These are phyloP conservation scores for Rubia tinctorum DNA, from an alignment of 305 asterid species.

Conservation along the genomic window DNA sequence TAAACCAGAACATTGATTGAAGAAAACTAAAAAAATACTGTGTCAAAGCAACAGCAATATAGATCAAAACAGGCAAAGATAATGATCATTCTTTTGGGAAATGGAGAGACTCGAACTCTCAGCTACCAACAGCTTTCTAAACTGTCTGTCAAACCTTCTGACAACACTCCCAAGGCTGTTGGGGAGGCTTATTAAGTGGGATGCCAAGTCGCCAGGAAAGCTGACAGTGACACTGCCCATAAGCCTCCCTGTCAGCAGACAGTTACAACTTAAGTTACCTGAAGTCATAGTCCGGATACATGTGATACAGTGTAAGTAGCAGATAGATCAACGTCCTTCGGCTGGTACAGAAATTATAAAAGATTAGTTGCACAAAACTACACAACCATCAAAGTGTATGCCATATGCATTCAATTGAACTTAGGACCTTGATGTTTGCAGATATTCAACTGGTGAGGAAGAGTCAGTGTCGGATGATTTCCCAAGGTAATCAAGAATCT, in stretches of 20 bases:
- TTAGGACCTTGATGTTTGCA: constrained; percentile 73
- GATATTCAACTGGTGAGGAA: constrained; percentile 80
- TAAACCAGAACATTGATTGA: constrained; percentile 52
- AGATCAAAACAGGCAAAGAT: constrained; percentile 21
- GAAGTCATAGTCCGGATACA: constrained; percentile 96
- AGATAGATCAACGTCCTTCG: constrained; percentile 91
- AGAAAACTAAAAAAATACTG: constrained; percentile 23
- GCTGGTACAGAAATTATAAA: constrained; percentile 39
- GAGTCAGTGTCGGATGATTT: constrained; percentile 80
- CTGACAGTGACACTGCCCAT: constrained; percentile 99
- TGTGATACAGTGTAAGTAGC: constrained; percentile 88
- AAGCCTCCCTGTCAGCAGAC: constrained; percentile 57
- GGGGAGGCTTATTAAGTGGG: constrained; percentile 87
- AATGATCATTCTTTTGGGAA: constrained; percentile 58
- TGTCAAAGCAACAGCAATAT: constrained; percentile 20
- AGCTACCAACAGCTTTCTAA: constrained; percentile 97
- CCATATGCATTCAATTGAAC: constrained; percentile 21
- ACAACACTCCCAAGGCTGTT: constrained; percentile 93
- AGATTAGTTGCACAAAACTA: constrained; percentile 17
- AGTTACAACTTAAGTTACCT: constrained; percentile 58
- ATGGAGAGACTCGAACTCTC: constrained; percentile 99
- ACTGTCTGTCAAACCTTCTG: constrained; percentile 99
- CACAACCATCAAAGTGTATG: not conserved
- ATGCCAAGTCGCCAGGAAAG: constrained; percentile 94
- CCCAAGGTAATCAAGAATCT: constrained; percentile 82